A percentile compares a stretch with the other conserved stretches of the same genome.
phyloP scores from a whole-genome alignment of 495 filamentous ascomycete species.

The Neurospora sp. region DNA sequence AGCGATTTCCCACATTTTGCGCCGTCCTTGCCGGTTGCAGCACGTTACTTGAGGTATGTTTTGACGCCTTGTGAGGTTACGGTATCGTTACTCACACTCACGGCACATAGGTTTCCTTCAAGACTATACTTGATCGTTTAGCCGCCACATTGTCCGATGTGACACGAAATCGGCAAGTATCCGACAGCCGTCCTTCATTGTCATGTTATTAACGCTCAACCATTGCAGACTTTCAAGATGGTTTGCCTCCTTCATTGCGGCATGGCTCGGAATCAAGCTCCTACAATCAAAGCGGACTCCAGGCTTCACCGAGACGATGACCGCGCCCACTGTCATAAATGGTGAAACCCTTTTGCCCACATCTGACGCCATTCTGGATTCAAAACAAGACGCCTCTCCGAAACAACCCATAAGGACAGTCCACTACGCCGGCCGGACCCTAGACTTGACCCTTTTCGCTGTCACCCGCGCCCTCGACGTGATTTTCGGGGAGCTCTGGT shows the following conservation, averaged over 20 bases:
- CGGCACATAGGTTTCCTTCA: conserved; percentile 19
- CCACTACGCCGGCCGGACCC: conserved; percentile 59
- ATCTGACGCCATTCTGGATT: background rate
- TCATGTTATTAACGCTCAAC: background rate
- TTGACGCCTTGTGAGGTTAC: background rate
- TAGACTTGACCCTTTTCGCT: conserved; percentile 83
- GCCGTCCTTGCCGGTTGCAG: conserved; percentile 66
- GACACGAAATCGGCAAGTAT: conserved; percentile 22
- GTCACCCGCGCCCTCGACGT: conserved; percentile 66
- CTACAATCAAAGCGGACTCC: conserved; percentile 36
- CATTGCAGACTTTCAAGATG: conserved; percentile 32
- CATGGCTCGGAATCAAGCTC: conserved; percentile 38
- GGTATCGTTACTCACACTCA: conserved; percentile 1
- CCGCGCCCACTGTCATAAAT: background rate
- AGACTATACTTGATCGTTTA: conserved; percentile 13
- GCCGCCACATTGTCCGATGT: conserved; percentile 15
- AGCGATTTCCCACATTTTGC: conserved; percentile 76
- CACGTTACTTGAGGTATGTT: conserved; percentile 55
- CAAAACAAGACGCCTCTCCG: background rate
- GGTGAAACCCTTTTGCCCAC: background rate
- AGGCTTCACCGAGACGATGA: conserved; percentile 27
- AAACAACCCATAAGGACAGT: conserved; percentile 15
- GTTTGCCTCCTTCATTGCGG: conserved; percentile 40
- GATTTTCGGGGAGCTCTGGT: conserved; percentile 57
- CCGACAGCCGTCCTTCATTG: background rate